Evolutionary conservation across 306 rosid genomes (phyloP).

Genomic region (Trichosanthes cucumerina): DNA sequence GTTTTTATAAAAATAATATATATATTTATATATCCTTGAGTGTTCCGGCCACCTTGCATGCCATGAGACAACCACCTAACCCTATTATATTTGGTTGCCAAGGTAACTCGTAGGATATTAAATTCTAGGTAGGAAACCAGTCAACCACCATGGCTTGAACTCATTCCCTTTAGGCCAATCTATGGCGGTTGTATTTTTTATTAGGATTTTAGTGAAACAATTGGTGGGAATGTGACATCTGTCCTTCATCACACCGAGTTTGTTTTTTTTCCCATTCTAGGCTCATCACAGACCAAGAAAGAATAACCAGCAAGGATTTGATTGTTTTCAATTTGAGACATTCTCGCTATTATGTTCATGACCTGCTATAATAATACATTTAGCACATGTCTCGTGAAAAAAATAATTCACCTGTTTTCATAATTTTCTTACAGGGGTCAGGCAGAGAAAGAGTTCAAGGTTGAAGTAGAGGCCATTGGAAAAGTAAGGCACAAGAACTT

Average conservation of each 20-base stretch:
- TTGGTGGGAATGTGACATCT: neutral
- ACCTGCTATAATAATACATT: neutral
- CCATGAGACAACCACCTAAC: neutral
- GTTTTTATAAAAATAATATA: no score
- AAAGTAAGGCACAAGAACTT: conserved; percentile 94
- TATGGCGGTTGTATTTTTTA: neutral
- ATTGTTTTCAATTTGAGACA: conserved; percentile 1
- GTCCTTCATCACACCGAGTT: neutral
- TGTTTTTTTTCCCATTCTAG: neutral
- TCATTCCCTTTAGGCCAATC: no score
- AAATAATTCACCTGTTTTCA: conserved; percentile 10
- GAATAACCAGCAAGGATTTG: neutral
- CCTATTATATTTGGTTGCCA: neutral
- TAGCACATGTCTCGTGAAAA: neutral
- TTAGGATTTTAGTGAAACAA: neutral
- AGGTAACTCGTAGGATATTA: neutral
- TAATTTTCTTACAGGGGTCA: conserved; percentile 57
- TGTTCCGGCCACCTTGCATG: no score
- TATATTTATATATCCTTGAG: no score
- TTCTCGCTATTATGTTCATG: conserved; percentile 4
- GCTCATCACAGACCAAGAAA: neutral
- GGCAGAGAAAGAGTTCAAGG: conserved; percentile 91
- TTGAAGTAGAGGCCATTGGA: conserved; percentile 98
- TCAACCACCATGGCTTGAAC: neutral
- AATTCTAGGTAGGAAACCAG: neutral